Base-by-base conservation (phyloP, 208 protist genomes). In the Kentomonas sorsogonicus region DNA sequence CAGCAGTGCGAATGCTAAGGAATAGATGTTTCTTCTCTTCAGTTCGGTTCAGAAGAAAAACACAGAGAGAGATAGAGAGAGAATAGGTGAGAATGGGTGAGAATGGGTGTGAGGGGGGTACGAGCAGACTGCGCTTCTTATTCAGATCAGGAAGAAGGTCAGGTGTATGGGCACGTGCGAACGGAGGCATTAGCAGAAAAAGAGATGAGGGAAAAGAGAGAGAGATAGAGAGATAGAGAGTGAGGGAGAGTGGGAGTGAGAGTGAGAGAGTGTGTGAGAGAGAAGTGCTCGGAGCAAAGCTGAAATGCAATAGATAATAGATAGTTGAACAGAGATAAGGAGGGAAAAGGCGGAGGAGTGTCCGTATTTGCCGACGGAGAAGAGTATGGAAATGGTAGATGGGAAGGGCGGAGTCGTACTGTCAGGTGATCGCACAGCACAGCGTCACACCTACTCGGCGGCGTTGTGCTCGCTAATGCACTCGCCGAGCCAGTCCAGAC, bases 401-500 rank as follows among this genome's bases (percentile, higher is more conserved):
- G n/a, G n/a, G n/a, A n/a, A n/a, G n/a, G n/a, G n/a, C n/a, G n/a
- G n/a, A n/a, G n/a, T n/a, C n/a, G n/a, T n/a, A n/a, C n/a, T n/a
- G n/a, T n/a, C n/a, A n/a, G n/a, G n/a, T n/a, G n/a, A n/a, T n/a
- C n/a, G n/a, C n/a, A n/a, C n/a, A n/a, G n/a, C n/a, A n/a, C n/a
- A n/a, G n/a, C n/a, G n/a, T n/a, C n/a, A n/a, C n/a, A n/a, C n/a
- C n/a, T n/a, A n/a, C n/a, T n/a, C n/a, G n/a, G n/a, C n/a, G n/a
- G n/a, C n/a, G n/a, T n/a, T 81, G 0, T 63, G 72, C 61, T 91
- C 91, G 52, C 90, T 93, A 58, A 96, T 86, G 50, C 90, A 89
- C 36, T 60, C 74, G 10, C 85, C 79, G 25, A 95, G 72, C 90
- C 90, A 97, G 63, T 97, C 89, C n/a, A 97, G 77, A 23, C 90